Conservation (phyloP, 2,329 filamentous ascomycete genomes). For the Erysiphe neolycopersici region DNA sequence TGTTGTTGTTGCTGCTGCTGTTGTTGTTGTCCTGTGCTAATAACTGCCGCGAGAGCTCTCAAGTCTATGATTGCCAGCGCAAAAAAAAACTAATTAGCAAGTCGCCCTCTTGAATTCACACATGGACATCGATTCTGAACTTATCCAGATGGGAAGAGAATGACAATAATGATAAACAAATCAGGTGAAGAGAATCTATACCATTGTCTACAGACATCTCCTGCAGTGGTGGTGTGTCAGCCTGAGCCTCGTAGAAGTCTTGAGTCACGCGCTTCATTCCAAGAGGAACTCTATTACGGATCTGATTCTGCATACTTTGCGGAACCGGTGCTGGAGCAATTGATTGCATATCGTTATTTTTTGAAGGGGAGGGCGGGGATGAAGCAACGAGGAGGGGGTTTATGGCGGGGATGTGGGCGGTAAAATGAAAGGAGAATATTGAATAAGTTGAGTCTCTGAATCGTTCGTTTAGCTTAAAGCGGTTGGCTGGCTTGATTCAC, state of each 20-base stretch:
- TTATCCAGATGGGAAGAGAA: not conserved
- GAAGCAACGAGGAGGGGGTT: too few species aligned
- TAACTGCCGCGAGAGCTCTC: constrained; percentile 13
- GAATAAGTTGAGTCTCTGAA: too few species aligned
- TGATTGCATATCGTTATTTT: constrained; percentile 8
- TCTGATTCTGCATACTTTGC: constrained; percentile 10
- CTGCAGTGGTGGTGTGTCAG: constrained; percentile 12
- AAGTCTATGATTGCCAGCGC: constrained; percentile 8
- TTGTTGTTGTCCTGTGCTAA: constrained; percentile 4
- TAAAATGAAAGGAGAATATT: too few species aligned
- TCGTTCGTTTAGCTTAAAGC: too few species aligned
- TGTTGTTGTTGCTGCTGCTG: too few species aligned
- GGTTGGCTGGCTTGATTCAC: too few species aligned
- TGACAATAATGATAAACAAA: constrained; percentile 3
- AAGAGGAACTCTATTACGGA: constrained; percentile 4
- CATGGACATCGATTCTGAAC: too few species aligned
- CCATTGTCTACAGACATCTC: constrained; percentile 10
- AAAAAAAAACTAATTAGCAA: too few species aligned
- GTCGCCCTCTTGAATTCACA: too few species aligned
- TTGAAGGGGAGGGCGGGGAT: too few species aligned
- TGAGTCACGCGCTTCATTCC: constrained; percentile 1
- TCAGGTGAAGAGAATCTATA: constrained; percentile 3
- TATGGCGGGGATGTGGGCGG: too few species aligned
- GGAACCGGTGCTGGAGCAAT: constrained; percentile 12
- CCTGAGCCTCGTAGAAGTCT: constrained; percentile 1